phyloP scores from a whole-genome alignment of 116 monocot species.

The Thalassia testudinum region DNA sequence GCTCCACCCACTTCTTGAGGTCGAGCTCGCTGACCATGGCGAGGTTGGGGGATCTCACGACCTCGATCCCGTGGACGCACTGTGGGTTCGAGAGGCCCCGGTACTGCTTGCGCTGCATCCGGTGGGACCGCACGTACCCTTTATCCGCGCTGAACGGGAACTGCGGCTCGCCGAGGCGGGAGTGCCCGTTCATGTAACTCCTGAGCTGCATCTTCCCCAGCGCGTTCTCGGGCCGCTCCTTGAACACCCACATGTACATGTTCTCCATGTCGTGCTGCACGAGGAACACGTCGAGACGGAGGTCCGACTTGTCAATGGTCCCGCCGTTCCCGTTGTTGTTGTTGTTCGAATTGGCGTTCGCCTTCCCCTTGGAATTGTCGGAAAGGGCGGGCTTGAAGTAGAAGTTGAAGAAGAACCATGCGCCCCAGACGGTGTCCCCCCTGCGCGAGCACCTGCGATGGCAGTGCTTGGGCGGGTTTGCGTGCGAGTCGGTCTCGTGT shows the following conservation, averaged over 20 bases:
- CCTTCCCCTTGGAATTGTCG: constrained; percentile 60
- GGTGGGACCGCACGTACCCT: constrained; percentile 65
- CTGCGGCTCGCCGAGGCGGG: constrained; percentile 61
- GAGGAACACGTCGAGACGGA: constrained; percentile 50
- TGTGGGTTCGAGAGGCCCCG: constrained; percentile 75
- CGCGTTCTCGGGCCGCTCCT: constrained; percentile 66
- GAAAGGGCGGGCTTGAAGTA: constrained; percentile 60
- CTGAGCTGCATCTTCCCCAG: constrained; percentile 87
- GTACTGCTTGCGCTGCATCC: constrained; percentile 85
- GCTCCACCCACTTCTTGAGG: constrained; percentile 61
- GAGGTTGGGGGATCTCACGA: constrained; percentile 44
- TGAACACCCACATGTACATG: constrained; percentile 95
- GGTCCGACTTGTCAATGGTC: constrained; percentile 54
- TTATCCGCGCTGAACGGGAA: constrained; percentile 62
- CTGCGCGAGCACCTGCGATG: constrained; percentile 28
- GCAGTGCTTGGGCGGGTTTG: background rate
- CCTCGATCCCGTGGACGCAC: constrained; percentile 72
- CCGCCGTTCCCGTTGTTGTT: constrained; percentile 19
- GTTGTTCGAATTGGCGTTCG: constrained; percentile 18
- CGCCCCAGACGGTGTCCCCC: constrained; percentile 74
- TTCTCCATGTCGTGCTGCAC: constrained; percentile 96
- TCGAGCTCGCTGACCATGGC: constrained; percentile 23
- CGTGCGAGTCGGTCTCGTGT: constrained; percentile 10
- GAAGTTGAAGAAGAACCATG: constrained; percentile 89
- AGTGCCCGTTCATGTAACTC: constrained; percentile 87